Base-by-base conservation (phyloP, 2,329 filamentous ascomycete species). In the Apiospora saccharicola region DNA sequence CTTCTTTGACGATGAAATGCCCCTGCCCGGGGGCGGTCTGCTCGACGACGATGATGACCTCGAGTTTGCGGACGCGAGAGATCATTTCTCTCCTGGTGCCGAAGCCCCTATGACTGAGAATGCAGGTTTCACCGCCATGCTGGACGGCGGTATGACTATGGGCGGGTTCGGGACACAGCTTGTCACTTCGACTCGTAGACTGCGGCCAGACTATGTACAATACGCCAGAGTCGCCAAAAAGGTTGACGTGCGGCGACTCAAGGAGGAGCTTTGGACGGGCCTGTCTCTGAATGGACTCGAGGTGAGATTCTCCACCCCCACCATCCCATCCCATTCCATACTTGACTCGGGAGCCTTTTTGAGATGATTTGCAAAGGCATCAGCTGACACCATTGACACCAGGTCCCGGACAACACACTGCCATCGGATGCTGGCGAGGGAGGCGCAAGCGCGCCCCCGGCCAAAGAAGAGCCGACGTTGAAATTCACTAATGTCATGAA, bases 401-500 rank as follows among this genome's bases (percentile, higher is more conserved):
- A 80, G 78, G 77, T 79, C 26, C 73, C 74, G 41, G 75, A 78
- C 71, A 77, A 80, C 43, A 81, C 78, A 46, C 77, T 76, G 57
- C 73, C 77, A 49, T 74, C 76, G 14, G 79, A 79, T 12, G 37
- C 37, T 41, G 72, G 76, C 14, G 57, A 64, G 19, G 57, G 22
- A 41, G n/a, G 22, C 57, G 57, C 57, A 12, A 30, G 30, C 16
- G 53, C 30, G 44, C 75, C 76, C 8, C 37, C 37, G 37, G 37
- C 37, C 4, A 79, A 82, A 68, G 83, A 87, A 47, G 87, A 89
- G 81, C 87, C 83, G 13, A 84, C 83, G 4, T 88, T 98, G 75
- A 95, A 93, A 78, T 99, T 99, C 83, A 98, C 95, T 0, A 87
- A 92, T 26, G 91, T 99, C 73, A 97, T 99, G 91, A 97, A 97